Conservation (phyloP, 1,139 yeast genomes). For the Kodamaea arcana region DNA sequence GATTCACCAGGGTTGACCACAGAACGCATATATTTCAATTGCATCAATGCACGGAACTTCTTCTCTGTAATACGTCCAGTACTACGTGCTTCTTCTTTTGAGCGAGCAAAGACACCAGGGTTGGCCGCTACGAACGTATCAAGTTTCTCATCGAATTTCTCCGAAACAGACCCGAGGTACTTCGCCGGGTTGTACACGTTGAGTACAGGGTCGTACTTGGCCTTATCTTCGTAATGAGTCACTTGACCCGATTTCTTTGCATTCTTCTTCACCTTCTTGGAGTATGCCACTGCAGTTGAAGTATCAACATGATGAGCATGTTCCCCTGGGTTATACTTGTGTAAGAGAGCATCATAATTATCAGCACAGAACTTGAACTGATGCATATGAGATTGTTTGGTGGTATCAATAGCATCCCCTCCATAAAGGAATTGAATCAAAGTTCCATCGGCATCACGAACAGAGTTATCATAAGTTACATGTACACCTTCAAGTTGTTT, state of each 20-base stretch:
- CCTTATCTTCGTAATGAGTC: slow-evolving; percentile 59
- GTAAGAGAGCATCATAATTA: slow-evolving; percentile 80
- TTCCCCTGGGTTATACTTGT: slow-evolving; percentile 83
- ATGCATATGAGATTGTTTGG: slow-evolving; percentile 90
- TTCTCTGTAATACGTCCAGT: slow-evolving; percentile 64
- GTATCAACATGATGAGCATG: slow-evolving; percentile 73
- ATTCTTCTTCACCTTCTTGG: slow-evolving; percentile 77
- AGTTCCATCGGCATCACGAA: slow-evolving; percentile 93
- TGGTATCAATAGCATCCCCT: slow-evolving; percentile 94
- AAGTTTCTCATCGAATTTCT: slow-evolving; percentile 76
- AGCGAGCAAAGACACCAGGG: slow-evolving; percentile 49
- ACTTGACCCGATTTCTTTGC: slow-evolving; percentile 60
- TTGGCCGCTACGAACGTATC: slow-evolving; percentile 64
- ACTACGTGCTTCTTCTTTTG: slow-evolving; percentile 43
- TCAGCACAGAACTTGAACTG: slow-evolving; percentile 92
- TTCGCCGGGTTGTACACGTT: slow-evolving; percentile 84
- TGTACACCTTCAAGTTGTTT: slow-evolving; percentile 98
- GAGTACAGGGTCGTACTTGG: slow-evolving; percentile 84
- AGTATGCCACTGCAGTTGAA: slow-evolving; percentile 72
- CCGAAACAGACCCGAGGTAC: slow-evolving; percentile 90
- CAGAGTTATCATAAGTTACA: slow-evolving; percentile 89
- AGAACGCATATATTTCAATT: slow-evolving; percentile 95
- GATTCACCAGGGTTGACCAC: slow-evolving; percentile 95
- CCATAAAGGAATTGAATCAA: slow-evolving; percentile 94
- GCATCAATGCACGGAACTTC: slow-evolving; percentile 96